Percentiles rank a stretch among this genome's conserved stretches.
These are phyloP conservation scores for Penicillium verrucosum DNA, from an alignment of 2,329 filamentous ascomycete genomes.

Conservation along the genomic window DNA sequence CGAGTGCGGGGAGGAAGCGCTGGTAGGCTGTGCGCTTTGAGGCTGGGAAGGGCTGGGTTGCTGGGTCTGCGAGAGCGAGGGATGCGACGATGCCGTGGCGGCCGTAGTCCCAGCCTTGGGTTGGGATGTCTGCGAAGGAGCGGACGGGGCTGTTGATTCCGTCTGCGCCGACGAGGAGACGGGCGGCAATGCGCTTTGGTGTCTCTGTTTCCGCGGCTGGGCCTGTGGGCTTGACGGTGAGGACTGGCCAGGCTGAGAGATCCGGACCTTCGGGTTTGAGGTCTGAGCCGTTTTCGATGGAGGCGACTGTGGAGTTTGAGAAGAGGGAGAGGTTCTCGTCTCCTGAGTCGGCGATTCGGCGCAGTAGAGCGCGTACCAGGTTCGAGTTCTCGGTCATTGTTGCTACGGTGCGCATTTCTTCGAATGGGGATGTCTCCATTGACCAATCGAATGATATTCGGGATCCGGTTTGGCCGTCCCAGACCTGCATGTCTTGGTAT, in stretches of 20 bases:
- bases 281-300: constrained; percentile 70
- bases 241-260: constrained; percentile 80
- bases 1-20: constrained; percentile 77
- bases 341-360: constrained; percentile 66
- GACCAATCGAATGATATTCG: constrained; percentile 85
- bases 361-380: constrained; percentile 73
- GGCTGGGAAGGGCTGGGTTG: constrained; percentile 26
- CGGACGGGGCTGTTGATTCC: constrained; percentile 93
- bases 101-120: constrained; percentile 88
- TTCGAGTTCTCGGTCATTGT: constrained; percentile 98
- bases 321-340: constrained; percentile 61
- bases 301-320: constrained; percentile 72
- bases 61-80: constrained; percentile 61
- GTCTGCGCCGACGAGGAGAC: constrained; percentile 87
- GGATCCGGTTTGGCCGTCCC: constrained; percentile 88
- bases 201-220: constrained; percentile 17
- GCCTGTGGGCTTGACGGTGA: constrained; percentile 63
- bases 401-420: constrained; percentile 65
- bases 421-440: constrained; percentile 44
- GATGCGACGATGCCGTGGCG: constrained; percentile 90
- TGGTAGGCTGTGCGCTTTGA: constrained; percentile 79
- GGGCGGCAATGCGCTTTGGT: constrained; percentile 64
- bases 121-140: constrained; percentile 79
- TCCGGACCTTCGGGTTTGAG: constrained; percentile 64
- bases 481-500: constrained; percentile 96